phyloP scores from a whole-genome alignment of 371 early-diverging fungal genomes.

The Gilbertella persicaria region DNA sequence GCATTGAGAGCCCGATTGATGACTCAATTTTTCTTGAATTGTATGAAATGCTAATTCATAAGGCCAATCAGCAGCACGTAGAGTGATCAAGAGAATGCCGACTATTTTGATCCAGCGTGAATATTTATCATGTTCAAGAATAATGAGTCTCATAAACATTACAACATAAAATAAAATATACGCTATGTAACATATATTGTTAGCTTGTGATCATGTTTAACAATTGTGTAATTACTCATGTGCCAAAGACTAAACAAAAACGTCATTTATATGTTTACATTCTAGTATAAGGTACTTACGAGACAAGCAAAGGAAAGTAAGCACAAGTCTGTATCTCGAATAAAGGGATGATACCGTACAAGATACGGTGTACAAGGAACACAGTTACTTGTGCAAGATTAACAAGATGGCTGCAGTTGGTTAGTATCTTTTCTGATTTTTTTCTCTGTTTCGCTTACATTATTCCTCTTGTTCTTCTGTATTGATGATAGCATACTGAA shows the following conservation, averaged over 20 bases:
- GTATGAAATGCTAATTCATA: constrained; percentile 39
- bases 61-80: constrained; percentile 53
- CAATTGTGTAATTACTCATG: constrained; percentile 24
- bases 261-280: constrained; percentile 1
- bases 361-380: constrained; percentile 32
- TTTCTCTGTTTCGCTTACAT: constrained; percentile 28
- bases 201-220: not conserved
- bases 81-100: constrained; percentile 32
- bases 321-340: constrained; percentile 48
- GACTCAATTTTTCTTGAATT: constrained; percentile 19
- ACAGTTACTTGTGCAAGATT: constrained; percentile 44
- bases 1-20: constrained; percentile 29
- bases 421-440: not conserved
- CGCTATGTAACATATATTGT: constrained; percentile 15
- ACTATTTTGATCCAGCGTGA: constrained; percentile 41
- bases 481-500: constrained; percentile 36
- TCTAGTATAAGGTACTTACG: constrained; percentile 31
- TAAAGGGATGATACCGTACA: constrained; percentile 45
- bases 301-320: constrained; percentile 46
- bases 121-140: constrained; percentile 36
- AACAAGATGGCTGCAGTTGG: constrained; percentile 37
- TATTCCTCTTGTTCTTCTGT: constrained; percentile 38
- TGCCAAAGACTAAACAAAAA: constrained; percentile 33
- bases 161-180: constrained; percentile 42
- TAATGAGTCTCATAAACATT: constrained; percentile 48